Base-by-base conservation (phyloP, 306 rosid species). In the Cucumis hystrix region DNA sequence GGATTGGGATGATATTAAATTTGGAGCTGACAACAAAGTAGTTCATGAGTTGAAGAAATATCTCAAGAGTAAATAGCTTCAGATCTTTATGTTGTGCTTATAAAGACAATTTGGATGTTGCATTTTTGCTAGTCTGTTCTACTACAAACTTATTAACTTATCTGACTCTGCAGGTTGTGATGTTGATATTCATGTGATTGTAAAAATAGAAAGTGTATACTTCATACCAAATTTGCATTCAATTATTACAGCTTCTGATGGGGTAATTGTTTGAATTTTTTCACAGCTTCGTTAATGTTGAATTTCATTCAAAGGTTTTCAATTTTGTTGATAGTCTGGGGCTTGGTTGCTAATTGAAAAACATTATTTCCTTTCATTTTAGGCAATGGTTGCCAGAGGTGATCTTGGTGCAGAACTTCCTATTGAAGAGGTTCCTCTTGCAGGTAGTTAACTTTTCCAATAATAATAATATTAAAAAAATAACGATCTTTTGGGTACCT, bases 161-260 rank as follows among this genome's bases (percentile, higher is more conserved):
- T n/a, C n/a, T n/a, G n/a, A n/a, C n/a, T n/a, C n/a, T n/a, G n/a
- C n/a, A n/a, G n/a, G n/a, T n/a, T n/a, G n/a, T n/a, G n/a, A n/a
- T n/a, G n/a, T n/a, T n/a, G n/a, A n/a, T n/a, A n/a, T n/a, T n/a
- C n/a, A n/a, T n/a, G n/a, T n/a, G n/a, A n/a, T n/a, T n/a, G n/a
- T n/a, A n/a, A n/a, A n/a, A n/a, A n/a, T n/a, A n/a, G n/a, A n/a
- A n/a, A n/a, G n/a, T n/a, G n/a, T n/a, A n/a, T n/a, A n/a, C n/a
- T n/a, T n/a, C n/a, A n/a, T n/a, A n/a, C 92, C 97, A 57, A 95
- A 95, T 78, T 84, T 95, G 87, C 90, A 89, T 83, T 95, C 99
- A 57, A 95, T 95, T 74, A 95, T 95, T 90, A 88, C 91, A 2
- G 89, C 91, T 55, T 88, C 91, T 43, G 89, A 88, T 77, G 91